phyloP scores from a whole-genome alignment of 768 basidiomycete genomes.

The Heimioporus sp. region DNA sequence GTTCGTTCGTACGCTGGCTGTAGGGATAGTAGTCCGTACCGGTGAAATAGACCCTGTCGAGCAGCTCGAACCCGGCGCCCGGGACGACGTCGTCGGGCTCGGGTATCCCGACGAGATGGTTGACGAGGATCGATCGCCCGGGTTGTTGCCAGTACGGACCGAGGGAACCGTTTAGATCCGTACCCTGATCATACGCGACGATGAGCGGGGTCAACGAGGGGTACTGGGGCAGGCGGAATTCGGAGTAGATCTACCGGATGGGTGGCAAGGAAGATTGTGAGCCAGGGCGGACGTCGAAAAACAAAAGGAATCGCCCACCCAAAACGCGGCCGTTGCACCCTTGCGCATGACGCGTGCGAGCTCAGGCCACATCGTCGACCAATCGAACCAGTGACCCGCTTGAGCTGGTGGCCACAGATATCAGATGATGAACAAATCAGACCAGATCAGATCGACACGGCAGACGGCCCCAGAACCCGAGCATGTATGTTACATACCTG shows the following conservation, averaged over 20 bases:
- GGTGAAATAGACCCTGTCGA: conserved; percentile 56
- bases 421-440: too few species aligned
- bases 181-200: conserved; percentile 62
- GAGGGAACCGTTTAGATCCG: conserved; percentile 49
- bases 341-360: conserved; percentile 53
- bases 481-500: conserved; percentile 58
- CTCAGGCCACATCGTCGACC: conserved; percentile 69
- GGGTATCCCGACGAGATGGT: conserved; percentile 68
- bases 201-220: conserved; percentile 54
- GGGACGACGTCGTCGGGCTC: conserved; percentile 39
- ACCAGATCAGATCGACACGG: too few species aligned
- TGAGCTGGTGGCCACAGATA: conserved; percentile 44
- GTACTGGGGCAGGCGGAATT: conserved; percentile 63
- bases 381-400: conserved; percentile 84
- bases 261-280: too few species aligned
- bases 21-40: conserved; percentile 45
- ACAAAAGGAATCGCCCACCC: conserved; percentile 44
- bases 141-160: conserved; percentile 82
- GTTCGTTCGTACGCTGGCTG: neutral
- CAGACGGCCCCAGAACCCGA: too few species aligned
- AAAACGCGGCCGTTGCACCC: conserved; percentile 68
- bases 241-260: conserved; percentile 53
- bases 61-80: conserved; percentile 34
- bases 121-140: conserved; percentile 72
- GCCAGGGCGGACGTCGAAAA: too few species aligned